These are phyloP conservation scores for Amylocystis lapponica DNA, from an alignment of 768 basidiomycete genomes.

Conservation along the genomic window DNA sequence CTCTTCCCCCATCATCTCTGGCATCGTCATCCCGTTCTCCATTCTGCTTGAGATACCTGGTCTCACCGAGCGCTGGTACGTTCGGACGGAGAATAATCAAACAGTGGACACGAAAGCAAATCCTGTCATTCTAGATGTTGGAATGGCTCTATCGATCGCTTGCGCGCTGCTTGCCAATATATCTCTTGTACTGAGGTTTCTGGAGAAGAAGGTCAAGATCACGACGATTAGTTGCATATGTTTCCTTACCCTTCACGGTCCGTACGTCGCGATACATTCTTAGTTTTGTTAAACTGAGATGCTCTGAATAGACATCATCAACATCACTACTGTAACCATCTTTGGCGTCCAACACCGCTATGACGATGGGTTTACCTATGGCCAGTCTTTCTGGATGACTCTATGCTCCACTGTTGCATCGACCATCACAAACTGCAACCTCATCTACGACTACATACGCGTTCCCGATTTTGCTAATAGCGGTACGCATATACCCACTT, in stretches of 20 bases:
- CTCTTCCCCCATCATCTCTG: conserved; percentile 58
- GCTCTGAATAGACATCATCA: conserved; percentile 53
- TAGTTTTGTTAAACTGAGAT: neutral
- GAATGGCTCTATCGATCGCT: conserved; percentile 58
- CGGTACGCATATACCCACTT: conserved; percentile 43
- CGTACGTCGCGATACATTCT: conserved; percentile 14
- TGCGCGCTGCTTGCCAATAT: conserved; percentile 65
- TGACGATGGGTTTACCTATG: conserved; percentile 66
- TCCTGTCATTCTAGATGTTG: conserved; percentile 51
- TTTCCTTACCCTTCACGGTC: conserved; percentile 67
- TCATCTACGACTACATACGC: conserved; percentile 53
- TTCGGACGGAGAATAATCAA: conserved; percentile 43
- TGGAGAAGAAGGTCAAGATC: conserved; percentile 57
- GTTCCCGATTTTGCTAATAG: conserved; percentile 60
- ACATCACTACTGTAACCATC: conserved; percentile 47
- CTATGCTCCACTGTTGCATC: conserved; percentile 70
- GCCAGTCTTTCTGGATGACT: conserved; percentile 67
- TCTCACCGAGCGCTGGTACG: conserved; percentile 70
- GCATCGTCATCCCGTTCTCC: conserved; percentile 65
- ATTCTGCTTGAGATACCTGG: conserved; percentile 82
- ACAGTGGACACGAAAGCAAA: conserved; percentile 47
- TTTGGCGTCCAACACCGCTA: conserved; percentile 61
- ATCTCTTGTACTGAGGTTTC: conserved; percentile 62
- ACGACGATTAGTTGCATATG: conserved; percentile 63
- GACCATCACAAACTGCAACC: conserved; percentile 56